Evolutionary conservation across 2,329 filamentous ascomycete genomes (phyloP).

Genomic region (Fusarium floridanum): DNA sequence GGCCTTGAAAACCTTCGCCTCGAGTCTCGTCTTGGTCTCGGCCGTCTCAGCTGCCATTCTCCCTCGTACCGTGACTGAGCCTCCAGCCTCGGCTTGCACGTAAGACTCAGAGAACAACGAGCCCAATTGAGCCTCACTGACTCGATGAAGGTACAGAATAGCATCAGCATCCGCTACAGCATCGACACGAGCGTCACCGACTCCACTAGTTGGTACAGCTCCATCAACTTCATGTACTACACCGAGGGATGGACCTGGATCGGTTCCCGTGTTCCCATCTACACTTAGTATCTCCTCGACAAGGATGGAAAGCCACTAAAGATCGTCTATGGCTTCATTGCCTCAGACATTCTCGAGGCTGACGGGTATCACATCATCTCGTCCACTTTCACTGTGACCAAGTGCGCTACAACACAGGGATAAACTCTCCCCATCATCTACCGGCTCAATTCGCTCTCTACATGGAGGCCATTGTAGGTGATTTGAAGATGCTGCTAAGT

Average conservation of each 20-base stretch:
- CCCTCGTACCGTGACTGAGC: background rate
- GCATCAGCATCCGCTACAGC: background rate
- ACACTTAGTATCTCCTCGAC: background rate
- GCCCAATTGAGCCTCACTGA: background rate
- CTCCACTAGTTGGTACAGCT: background rate
- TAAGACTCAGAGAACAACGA: background rate
- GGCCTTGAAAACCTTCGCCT: background rate
- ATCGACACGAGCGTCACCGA: background rate
- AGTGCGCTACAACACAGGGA: background rate
- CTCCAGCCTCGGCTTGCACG: background rate
- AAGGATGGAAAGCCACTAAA: background rate
- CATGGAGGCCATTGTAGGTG: background rate
- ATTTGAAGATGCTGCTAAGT: background rate
- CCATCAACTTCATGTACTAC: background rate
- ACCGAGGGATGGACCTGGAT: background rate
- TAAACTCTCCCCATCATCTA: background rate
- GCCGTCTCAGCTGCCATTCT: background rate
- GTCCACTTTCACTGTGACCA: background rate
- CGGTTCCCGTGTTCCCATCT: background rate
- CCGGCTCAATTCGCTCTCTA: background rate
- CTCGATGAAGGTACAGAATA: background rate
- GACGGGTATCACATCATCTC: background rate
- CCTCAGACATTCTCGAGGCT: background rate
- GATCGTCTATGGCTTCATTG: background rate
- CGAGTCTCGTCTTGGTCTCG: background rate